phyloP scores from a whole-genome alignment of 116 monocot genomes.

The Dioscorea cayenensis region DNA sequence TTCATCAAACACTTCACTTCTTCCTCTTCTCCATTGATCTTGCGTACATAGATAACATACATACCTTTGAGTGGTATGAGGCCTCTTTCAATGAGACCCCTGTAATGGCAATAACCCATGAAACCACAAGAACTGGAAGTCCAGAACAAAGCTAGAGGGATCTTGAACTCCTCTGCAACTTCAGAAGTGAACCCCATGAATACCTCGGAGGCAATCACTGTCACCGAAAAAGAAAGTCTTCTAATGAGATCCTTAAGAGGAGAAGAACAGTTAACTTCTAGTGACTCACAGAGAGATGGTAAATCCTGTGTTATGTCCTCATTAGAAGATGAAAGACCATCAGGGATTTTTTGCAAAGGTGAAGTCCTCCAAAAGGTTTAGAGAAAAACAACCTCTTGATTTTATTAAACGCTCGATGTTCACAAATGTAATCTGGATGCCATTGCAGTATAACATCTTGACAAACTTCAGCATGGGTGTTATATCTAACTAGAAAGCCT shows the following conservation, averaged over 20 bases:
- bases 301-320: constrained; percentile 5
- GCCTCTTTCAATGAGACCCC: background rate
- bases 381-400: background rate
- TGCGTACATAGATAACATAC: too few relatives aligned
- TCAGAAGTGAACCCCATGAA: background rate
- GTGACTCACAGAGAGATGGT: constrained; percentile 8
- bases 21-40: too few relatives aligned
- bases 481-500: too few relatives aligned
- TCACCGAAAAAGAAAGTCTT: constrained; percentile 7
- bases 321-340: constrained; percentile 10
- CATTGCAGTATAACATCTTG: constrained; percentile 20
- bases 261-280: constrained; percentile 4
- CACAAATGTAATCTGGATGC: constrained; percentile 27
- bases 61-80: constrained; percentile 1
- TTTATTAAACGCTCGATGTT: constrained; percentile 17
- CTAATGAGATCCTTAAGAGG: constrained; percentile 10
- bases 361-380: constrained; percentile 10
- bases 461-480: constrained; percentile 28
- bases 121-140: constrained; percentile 4
- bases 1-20: too few relatives aligned
- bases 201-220: background rate
- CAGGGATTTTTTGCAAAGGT: constrained; percentile 14
- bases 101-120: background rate
- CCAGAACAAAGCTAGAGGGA: background rate
- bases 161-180: background rate